Conservation (phyloP, 129 eudicot species). For the Artemisia argyi region DNA sequence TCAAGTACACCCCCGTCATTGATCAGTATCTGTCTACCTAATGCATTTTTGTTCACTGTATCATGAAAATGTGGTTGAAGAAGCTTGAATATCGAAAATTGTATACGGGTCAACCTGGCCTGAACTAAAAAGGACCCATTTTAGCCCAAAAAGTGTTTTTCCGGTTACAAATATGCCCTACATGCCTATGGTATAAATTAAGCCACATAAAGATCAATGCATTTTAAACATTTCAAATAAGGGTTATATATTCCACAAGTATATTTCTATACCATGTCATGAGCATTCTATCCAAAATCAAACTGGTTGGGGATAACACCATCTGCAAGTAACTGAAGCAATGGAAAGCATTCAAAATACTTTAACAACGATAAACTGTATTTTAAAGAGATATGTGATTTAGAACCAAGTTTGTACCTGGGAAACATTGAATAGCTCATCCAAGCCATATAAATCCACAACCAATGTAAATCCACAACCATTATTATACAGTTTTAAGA, state of each 20-base stretch:
- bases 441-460: slow-evolving; percentile 65
- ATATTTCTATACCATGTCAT: no score
- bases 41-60: slow-evolving; percentile 79
- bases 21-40: slow-evolving; percentile 79
- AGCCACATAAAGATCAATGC: no score
- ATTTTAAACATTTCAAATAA: no score
- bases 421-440: slow-evolving; percentile 88
- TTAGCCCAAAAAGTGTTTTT: no score
- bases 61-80: slow-evolving; percentile 88
- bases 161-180: no score
- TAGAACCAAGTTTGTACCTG: slow-evolving; percentile 45
- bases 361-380: neutral
- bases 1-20: slow-evolving; percentile 80
- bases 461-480: no score
- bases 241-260: no score
- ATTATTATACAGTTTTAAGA: no score
- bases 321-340: slow-evolving; percentile 85
- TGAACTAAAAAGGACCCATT: no score
- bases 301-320: slow-evolving; percentile 95
- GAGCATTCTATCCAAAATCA: slow-evolving; percentile 24
- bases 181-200: no score
- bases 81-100: slow-evolving; percentile 61
- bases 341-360: neutral
- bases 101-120: no score
- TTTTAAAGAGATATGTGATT: neutral